These are phyloP conservation scores for Gastrolobium bilobum DNA, from an alignment of 306 rosid species.

Conservation along the genomic window DNA sequence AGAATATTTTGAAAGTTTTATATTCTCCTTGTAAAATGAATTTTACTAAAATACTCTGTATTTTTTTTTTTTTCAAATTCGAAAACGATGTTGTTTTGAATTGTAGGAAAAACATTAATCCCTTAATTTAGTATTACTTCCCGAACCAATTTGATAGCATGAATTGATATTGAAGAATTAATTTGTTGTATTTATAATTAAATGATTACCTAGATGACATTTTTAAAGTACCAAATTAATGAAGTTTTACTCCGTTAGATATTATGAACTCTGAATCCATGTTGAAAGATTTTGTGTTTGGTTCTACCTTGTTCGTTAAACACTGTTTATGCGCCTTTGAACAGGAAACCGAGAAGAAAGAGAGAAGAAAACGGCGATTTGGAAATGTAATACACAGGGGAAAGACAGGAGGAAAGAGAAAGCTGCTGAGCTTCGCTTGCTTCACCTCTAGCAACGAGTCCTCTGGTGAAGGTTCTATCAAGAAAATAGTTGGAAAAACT, in stretches of 20 bases:
- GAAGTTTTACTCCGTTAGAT: not conserved
- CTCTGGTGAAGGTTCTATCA: not conserved
- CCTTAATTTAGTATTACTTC: not conserved
- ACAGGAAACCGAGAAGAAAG: conserved; percentile 51
- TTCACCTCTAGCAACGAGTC: conserved; percentile 15
- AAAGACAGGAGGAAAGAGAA: conserved; percentile 41
- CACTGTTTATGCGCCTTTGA: not conserved
- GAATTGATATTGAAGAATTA: no score
- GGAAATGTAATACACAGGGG: conserved; percentile 36
- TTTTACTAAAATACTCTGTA: no score
- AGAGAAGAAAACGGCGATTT: conserved; percentile 46
- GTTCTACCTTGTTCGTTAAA: not conserved
- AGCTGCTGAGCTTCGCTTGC: conserved; percentile 35
- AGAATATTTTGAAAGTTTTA: no score
- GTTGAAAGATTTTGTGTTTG: not conserved
- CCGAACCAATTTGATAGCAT: no score
- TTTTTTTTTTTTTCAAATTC: no score
- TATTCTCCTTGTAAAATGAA: no score
- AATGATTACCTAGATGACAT: not conserved
- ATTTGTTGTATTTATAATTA: not conserved
- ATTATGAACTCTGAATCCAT: not conserved
- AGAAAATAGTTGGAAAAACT: conserved; percentile 38
- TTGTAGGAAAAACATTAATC: no score
- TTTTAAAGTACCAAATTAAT: not conserved
- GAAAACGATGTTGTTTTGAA: no score